Evolutionary conservation across 768 basidiomycete species (phyloP), one percentile per base, ranked within the genome.

Genomic region (Leucocoprinus leucothites): DNA sequence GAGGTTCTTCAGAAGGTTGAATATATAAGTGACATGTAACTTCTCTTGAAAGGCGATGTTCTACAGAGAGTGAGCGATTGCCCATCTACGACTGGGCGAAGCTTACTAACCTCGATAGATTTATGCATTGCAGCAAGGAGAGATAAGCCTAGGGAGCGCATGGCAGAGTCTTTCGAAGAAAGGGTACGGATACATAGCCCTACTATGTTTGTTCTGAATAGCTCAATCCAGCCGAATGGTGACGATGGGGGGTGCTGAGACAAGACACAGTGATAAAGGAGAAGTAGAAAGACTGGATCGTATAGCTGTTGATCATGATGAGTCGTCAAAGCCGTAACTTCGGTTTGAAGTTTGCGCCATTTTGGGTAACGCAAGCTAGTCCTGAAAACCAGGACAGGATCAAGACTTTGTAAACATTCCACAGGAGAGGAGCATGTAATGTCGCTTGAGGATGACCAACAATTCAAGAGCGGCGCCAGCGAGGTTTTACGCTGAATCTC

Each of bases 201-300:
- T 11, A 89, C 78, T 9, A 87, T 73, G 60, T 96, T 94, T 6
- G 87, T 89, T 59, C 93, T 74, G 65, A 95, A 86, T 16, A 97
- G 67, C 63, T 91, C 86, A 13, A 95, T 87, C 94, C 94, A 96
- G n/a, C 77, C 82, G 56, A 87, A 70, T 0, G 84, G 79, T 0
- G 82, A 82, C 1, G 76, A 67, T 0, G 84, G 86, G 14, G 69
- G 76, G 49, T 74, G 76, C 31, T 87, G 82, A 1, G 71, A 70
- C n/a, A 94, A 71, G 66, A 84, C 80, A 48, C 85, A 79, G 3
- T 80, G 77, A 35, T 86, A 81, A n/a, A 94, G 71, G 2, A 84
- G 71, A 31, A 89, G 68, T 13, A 92, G 63, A 67, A 95, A 91
- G 0, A 86, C 65, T 7, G 94, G 93, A 64, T 98, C 94, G 62